phyloP scores from a whole-genome alignment of 1,139 yeast species.

The Magnusiomyces paraingens region DNA sequence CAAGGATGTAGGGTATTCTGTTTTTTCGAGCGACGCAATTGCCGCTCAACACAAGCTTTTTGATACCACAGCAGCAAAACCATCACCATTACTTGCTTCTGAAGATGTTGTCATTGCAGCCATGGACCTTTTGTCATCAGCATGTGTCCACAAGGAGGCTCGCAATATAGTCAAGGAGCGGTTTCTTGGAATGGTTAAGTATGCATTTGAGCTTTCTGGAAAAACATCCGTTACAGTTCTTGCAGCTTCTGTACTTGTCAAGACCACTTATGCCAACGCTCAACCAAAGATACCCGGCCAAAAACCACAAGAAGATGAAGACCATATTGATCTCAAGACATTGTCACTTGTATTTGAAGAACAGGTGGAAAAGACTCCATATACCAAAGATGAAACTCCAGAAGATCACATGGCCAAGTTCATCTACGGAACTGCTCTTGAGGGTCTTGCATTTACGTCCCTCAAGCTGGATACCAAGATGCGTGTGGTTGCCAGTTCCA shows the following conservation, averaged over 20 bases:
- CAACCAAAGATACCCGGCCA: conserved; percentile 8
- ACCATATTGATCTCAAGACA: conserved; percentile 22
- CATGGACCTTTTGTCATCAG: conserved; percentile 32
- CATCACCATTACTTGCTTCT: conserved; percentile 13
- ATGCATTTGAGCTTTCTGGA: conserved; percentile 21
- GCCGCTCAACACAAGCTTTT: conserved; percentile 18
- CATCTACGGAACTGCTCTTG: conserved; percentile 28
- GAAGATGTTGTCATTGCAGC: conserved; percentile 25
- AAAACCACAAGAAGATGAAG: conserved; percentile 14
- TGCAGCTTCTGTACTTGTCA: conserved; percentile 34
- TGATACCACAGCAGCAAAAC: not conserved
- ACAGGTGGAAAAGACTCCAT: conserved; percentile 18
- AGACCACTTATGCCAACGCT: conserved; percentile 23
- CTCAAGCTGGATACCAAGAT: conserved; percentile 28
- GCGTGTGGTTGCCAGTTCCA: conserved; percentile 22
- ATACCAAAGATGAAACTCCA: conserved; percentile 13
- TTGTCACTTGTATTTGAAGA: conserved; percentile 31
- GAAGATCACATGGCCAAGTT: conserved; percentile 3
- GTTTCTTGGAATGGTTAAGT: conserved; percentile 25
- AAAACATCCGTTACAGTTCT: conserved; percentile 25
- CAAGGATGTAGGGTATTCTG: conserved; percentile 16
- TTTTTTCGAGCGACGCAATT: conserved; percentile 12
- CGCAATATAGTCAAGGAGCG: conserved; percentile 28
- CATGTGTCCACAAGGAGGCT: conserved; percentile 31
- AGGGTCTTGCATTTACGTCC: conserved; percentile 37